Base-by-base conservation (phyloP, 495 filamentous ascomycete species). In the Usnea hakonensis region DNA sequence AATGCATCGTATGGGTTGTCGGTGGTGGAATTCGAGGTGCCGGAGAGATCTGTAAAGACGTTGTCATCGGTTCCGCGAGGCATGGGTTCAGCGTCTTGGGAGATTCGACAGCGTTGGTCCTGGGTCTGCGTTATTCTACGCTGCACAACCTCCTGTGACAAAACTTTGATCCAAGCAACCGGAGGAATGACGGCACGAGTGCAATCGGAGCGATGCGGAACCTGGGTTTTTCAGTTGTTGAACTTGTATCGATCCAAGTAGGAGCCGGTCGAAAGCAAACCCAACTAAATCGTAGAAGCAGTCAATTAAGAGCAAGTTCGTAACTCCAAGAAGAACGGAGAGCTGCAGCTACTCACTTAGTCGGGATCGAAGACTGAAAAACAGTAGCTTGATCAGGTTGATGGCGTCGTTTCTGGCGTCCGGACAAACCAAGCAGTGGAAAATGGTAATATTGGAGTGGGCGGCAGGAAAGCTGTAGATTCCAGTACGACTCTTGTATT, bases 1-100 rank as follows among this genome's bases (percentile, higher is more conserved):
- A 96, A 74, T 16, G 85, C 81, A 68, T 92, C 80, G 70, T 93
- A 95, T 1, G 90, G 91, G 65, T 91, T 96, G 10, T 11, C 43
- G 13, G 46, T 46, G 16, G n/a, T 32, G 32, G 48, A 43, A 6
- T 32, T 55, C 21, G 32, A 33, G 14, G 37, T 33, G 26, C 59
- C 50, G 4, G 59, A 61, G 33, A 61, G 36, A 9, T 55, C 48
- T 10, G 32, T 8, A 3, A 55, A 61, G 2, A 10, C 13, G 5
- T 61, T 61, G 35, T 19, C 26, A 32, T 53, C 36, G 5, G 28
- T 37, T 41, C 26, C 17, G 33, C 10, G 50, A 55, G 59, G 35
- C 50, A 61, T 61, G n/a, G 8, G 26, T 30, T n/a, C 16, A 21
- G 30, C 26, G n/a, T n/a, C n/a, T n/a, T n/a, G n/a, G 28, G 28